A percentile compares a stretch with the other conserved stretches of the same genome.
Evolutionary conservation across 73 alveolate genomes (phyloP).

Genomic region (Halteria grandinella): DNA sequence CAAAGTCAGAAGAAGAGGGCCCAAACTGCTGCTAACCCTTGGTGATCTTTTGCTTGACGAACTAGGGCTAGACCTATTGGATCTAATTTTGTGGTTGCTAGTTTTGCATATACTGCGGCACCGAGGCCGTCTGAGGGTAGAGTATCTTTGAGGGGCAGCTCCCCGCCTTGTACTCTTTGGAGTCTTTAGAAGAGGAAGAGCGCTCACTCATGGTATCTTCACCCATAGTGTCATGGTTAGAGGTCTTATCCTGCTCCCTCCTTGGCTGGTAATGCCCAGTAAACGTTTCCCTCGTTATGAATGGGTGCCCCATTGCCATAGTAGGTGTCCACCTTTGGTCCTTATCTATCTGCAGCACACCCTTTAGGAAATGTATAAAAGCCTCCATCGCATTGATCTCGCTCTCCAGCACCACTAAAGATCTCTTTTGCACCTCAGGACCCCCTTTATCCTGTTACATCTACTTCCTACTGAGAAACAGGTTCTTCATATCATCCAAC

Average conservation of each 20-base stretch:
- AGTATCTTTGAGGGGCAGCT: constrained; percentile 62
- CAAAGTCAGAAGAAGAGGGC: constrained; percentile 7
- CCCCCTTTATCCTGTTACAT: too few species aligned
- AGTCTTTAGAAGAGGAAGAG: constrained; percentile 47
- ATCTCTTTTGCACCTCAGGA: too few species aligned
- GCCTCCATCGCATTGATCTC: constrained; percentile 40
- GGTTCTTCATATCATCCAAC: constrained; percentile 9
- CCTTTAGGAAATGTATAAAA: constrained; percentile 60
- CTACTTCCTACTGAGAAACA: too few species aligned
- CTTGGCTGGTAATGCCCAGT: constrained; percentile 47
- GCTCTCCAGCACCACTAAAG: too few species aligned
- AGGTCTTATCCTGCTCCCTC: constrained; percentile 10
- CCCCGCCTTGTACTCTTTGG: constrained; percentile 40
- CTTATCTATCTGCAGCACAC: constrained; percentile 67
- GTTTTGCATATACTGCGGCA: constrained; percentile 15
- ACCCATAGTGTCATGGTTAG: constrained; percentile 44
- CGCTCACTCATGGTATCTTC: constrained; percentile 53
- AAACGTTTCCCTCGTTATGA: constrained; percentile 54
- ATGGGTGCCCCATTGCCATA: constrained; percentile 72
- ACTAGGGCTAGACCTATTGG: too few species aligned
- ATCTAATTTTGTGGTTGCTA: background rate
- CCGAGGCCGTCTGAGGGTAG: constrained; percentile 17
- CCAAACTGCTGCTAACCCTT: background rate
- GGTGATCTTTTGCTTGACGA: too few species aligned
- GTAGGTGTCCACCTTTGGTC: constrained; percentile 79